phyloP scores from a whole-genome alignment of 108 stramenopile genomes.

The Fistulifera pelliculosa region DNA sequence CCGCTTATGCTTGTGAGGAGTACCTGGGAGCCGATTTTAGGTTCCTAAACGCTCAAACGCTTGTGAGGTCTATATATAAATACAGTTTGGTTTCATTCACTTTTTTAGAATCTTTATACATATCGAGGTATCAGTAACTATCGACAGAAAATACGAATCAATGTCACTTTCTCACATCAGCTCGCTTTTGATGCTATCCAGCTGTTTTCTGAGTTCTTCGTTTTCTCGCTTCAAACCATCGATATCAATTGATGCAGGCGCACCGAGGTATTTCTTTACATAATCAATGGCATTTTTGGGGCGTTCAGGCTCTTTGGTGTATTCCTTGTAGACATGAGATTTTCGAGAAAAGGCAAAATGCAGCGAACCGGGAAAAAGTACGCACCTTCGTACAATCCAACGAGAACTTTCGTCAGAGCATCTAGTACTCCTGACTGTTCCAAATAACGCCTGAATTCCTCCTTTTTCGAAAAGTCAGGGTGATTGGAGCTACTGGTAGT shows the following conservation, averaged over 20 bases:
- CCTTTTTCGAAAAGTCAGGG: slow-evolving; percentile 82
- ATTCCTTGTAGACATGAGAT: slow-evolving; percentile 12
- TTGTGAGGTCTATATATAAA: too few species aligned
- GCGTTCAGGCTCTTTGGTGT: slow-evolving; percentile 85
- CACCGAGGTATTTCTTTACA: slow-evolving; percentile 55
- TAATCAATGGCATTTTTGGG: slow-evolving; percentile 89
- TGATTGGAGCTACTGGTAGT: slow-evolving; percentile 7
- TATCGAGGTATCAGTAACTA: too few species aligned
- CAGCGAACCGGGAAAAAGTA: background rate
- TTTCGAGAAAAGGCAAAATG: background rate
- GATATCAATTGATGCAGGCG: slow-evolving; percentile 67
- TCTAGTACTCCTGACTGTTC: slow-evolving; percentile 94
- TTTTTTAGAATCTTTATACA: too few species aligned
- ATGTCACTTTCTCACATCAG: slow-evolving; percentile 15
- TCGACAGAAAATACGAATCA: too few species aligned
- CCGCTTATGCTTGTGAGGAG: too few species aligned
- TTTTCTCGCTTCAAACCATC: slow-evolving; percentile 80
- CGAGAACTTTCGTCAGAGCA: slow-evolving; percentile 87
- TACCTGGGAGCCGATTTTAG: too few species aligned
- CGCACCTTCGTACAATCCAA: slow-evolving; percentile 76
- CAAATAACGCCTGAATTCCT: slow-evolving; percentile 94
- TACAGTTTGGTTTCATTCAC: too few species aligned
- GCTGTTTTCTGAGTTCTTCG: slow-evolving; percentile 49
- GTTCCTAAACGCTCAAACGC: too few species aligned
- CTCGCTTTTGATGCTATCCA: slow-evolving; percentile 42